Base-by-base conservation (phyloP, 2,329 filamentous ascomycete genomes). In the Alternaria arbusti region DNA sequence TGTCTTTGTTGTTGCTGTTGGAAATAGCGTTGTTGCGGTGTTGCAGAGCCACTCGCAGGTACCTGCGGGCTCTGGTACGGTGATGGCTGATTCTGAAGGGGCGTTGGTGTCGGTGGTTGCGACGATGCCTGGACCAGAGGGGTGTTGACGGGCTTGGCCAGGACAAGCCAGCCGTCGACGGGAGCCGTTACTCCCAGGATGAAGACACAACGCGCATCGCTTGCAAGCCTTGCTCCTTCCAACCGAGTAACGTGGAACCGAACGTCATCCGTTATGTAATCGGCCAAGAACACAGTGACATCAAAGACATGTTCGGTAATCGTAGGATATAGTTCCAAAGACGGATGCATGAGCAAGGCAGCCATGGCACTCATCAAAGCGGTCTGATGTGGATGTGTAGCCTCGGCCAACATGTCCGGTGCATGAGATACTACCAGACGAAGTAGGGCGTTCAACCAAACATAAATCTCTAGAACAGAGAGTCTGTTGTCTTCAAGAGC, bases 241-340 rank as follows among this genome's bases (percentile, higher is more conserved):
- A 76, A 45, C 51, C 72, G 71, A 59, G 73, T 54, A 43, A 81
- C 68, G 59, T 71, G 79, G 12, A 68, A 70, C 13, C 83, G 77
- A 6, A 76, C 71, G 22, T 82, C 79, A 25, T 81, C 75, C 0
- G 81, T 74, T 6, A 85, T 67, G 26, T 70, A 67, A 58, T 85
- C 83, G 15, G 81, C 80, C 13, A 84, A 70, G 22, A 78, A 65
- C 2, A 80, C 75, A 15, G 82, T 77, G 7, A 83, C 77, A 63
- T 85, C 83, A 66, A 82, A 81, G 20, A 84, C 68, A 62, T 81
- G 78, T 60, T 84, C 81, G 1, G 78, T 70, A 6, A 78, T 77
- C 3, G 66, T 62, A 12, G 76, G 78, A 32, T 76, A 77, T 8
- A 64, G 59, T 54, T 79, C 77, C n/a, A 84, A 70, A 11, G 67